Evolutionary conservation across 2,329 filamentous ascomycete genomes (phyloP).

Genomic region (Xylariaceae sp.): DNA sequence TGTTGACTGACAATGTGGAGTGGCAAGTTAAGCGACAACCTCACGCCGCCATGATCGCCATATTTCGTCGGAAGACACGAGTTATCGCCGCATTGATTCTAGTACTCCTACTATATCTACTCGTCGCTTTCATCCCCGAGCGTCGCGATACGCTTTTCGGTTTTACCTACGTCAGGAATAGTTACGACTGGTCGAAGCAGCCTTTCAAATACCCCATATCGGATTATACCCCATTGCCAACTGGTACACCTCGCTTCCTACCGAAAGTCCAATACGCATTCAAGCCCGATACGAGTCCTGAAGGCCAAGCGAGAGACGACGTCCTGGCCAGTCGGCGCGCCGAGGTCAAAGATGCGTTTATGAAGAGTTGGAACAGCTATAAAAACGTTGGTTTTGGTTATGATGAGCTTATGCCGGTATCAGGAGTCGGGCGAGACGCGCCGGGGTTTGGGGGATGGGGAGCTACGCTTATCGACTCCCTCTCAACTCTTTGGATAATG

Average conservation of each 20-base stretch:
- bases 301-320: slow-evolving; percentile 29
- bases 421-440: slow-evolving; percentile 31
- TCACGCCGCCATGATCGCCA: slow-evolving; percentile 26
- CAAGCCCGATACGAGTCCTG: slow-evolving; percentile 29
- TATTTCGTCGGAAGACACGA: slow-evolving; percentile 33
- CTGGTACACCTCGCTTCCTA: slow-evolving; percentile 28
- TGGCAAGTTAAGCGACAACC: slow-evolving; percentile 31
- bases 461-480: slow-evolving; percentile 61
- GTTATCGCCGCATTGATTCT: slow-evolving; percentile 23
- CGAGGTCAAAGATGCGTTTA: slow-evolving; percentile 47
- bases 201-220: slow-evolving; percentile 30
- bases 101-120: slow-evolving; percentile 30
- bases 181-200: slow-evolving; percentile 37
- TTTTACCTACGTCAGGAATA: slow-evolving; percentile 33
- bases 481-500: slow-evolving; percentile 68
- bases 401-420: slow-evolving; percentile 36
- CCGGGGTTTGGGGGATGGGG: slow-evolving; percentile 44
- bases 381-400: slow-evolving; percentile 38
- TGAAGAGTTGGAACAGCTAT: slow-evolving; percentile 54
- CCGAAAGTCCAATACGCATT: slow-evolving; percentile 36
- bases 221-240: slow-evolving; percentile 32
- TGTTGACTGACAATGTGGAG: slow-evolving; percentile 35
- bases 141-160: slow-evolving; percentile 29
- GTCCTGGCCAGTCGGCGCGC: slow-evolving; percentile 35
- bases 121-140: slow-evolving; percentile 34